Evolutionary conservation across 1,139 yeast genomes (phyloP), one percentile per base, ranked within the genome.

Genomic region (Blastobotrys apis): DNA sequence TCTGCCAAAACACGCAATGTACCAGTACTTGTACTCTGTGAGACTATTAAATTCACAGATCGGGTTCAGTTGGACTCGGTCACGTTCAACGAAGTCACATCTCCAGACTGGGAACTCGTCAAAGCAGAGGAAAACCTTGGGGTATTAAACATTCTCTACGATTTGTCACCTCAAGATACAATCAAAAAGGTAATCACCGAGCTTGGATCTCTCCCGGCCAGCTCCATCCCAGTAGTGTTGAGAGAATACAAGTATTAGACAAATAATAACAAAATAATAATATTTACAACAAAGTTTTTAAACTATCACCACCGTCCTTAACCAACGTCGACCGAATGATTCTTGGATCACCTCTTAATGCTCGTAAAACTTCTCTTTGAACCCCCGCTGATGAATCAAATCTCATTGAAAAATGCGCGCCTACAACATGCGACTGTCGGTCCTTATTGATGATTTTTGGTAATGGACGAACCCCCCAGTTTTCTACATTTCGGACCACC

Each of bases 141-240:
- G 61, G 76, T 88, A 35, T 77, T 88, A 58, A 87, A 87, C 60
- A 81, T 92, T 53, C 76, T 92, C 76, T 94, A 87, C 65, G 99
- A 92, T 65, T 75, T 92, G 56, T 90, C 97, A 1, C 97, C 97
- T 30, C 95, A 96, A 16, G 88, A 82, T 54, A 86, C 85, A 57
- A 87, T 92, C 57, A 88, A 90, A 63, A 92, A 94, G 69, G 90
- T 94, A 48, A 86, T 94, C 42, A 92, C 98, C 1, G 99, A 92
- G 63, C 78, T 90, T 52, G 99, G 99, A 20, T 87, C 95, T 4
- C 73, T 94, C 54, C 98, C 98, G 5, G 95, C 98, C 36, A 85
- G 95, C 6, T 87, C 97, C 1, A 97, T 92, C 49, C 98, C 98
- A 25, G 97, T 92, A 36, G 87, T 92, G 50, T 73, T 92, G 57